Evolutionary conservation across 208 protist species (phyloP).

Genomic region (Blechomonas ayalai): DNA sequence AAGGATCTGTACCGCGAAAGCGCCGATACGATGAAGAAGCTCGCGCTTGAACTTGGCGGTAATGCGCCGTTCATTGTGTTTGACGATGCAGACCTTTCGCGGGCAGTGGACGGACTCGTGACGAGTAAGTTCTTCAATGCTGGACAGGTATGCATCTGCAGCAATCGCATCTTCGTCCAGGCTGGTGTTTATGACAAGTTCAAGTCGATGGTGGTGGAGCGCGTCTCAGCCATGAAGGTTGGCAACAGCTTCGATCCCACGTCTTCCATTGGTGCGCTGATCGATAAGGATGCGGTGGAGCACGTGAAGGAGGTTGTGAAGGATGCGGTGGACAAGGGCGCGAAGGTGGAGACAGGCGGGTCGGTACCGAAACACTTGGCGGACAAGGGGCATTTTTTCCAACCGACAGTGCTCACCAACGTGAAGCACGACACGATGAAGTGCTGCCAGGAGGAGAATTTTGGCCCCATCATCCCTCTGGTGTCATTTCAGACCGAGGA

Average conservation of each 20-base stretch:
- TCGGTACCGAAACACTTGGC: constrained; percentile 11
- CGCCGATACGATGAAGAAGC: constrained; percentile 68
- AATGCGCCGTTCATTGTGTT: constrained; percentile 89
- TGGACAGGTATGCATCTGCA: constrained; percentile 88
- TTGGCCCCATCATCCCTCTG: constrained; percentile 85
- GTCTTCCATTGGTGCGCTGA: constrained; percentile 60
- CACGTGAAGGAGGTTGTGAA: constrained; percentile 36
- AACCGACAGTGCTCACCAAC: constrained; percentile 74
- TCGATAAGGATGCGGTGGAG: constrained; percentile 29
- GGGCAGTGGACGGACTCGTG: constrained; percentile 54
- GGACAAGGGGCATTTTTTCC: constrained; percentile 76
- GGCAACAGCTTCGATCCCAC: constrained; percentile 61
- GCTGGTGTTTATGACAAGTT: constrained; percentile 56
- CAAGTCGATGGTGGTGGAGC: constrained; percentile 23
- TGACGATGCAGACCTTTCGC: constrained; percentile 75
- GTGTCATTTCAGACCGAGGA: constrained; percentile 60
- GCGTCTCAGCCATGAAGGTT: constrained; percentile 37
- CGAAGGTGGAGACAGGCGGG: constrained; percentile 59
- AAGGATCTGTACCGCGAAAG: constrained; percentile 48
- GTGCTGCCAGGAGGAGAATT: constrained; percentile 82
- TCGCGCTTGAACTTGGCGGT: constrained; percentile 89
- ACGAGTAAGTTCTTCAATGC: constrained; percentile 72
- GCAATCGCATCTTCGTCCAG: constrained; percentile 79
- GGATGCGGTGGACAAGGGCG: constrained; percentile 61
- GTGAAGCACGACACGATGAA: constrained; percentile 41